Base-by-base conservation (phyloP, 108 stramenopile genomes). In the Nannochloropsis salina region DNA sequence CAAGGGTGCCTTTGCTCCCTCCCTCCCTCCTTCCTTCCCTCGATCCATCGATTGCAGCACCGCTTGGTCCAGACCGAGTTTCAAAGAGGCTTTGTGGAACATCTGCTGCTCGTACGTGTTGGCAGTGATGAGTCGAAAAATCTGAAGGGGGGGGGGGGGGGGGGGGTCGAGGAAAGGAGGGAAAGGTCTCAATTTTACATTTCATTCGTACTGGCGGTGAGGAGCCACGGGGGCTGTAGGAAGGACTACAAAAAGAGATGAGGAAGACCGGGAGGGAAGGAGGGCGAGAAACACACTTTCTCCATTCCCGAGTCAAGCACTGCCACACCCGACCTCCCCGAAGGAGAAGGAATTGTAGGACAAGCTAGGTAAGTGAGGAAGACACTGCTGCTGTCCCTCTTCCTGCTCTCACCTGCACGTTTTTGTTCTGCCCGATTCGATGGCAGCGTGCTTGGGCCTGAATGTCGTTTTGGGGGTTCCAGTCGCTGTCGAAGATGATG, bases 401-500 rank as follows among this genome's bases (percentile, higher is more conserved):
- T 1, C 31, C 31, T 31, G 31, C 31, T 31, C 31, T 31, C 9
- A 99, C 96, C 47, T 81, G 18, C 83, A 87, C 86, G 9, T 81
- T 40, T 42, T 82, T n/a, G 20, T 82, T 84, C 80, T 87, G 86
- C 10, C 86, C 86, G 51, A 87, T 87, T 9, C 86, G 86, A 87
- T 87, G 86, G 11, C 82, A 82, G 42, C 86, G 45, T 80, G 86
- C 81, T 42, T 74, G 42, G 15, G 89, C 88, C 82, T 85, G 86
- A 31, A 98, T 83, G 83, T 91, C 91, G 41, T 85, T 88, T 84
- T 89, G 89, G 9, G 92, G 92, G 82, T 92, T 92, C 92, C 92
- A 92, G 88, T 92, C 92, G 22, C 86, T 86, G 86, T 93, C 93
- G 83, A 89, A 94, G 15, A 94, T 85, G 42, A 95, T 89, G 44